Evolutionary conservation across 805 yeast genomes (phyloP).

Genomic region (Candida multigemmis): DNA sequence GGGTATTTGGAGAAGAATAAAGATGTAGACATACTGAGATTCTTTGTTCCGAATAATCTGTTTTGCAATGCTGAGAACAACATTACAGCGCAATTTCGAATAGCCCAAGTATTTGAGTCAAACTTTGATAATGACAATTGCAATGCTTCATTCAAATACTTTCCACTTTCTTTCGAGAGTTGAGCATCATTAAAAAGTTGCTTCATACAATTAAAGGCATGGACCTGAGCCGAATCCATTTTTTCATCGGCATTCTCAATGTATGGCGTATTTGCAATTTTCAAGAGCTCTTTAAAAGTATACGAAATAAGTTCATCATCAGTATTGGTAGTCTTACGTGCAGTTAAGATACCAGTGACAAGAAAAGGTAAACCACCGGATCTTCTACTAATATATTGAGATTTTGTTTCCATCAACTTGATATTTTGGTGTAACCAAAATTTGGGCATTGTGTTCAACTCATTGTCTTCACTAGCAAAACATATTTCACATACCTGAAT

Average conservation of each 20-base stretch:
- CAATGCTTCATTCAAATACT: slow-evolving; percentile 49
- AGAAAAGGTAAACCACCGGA: slow-evolving; percentile 89
- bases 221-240: slow-evolving; percentile 82
- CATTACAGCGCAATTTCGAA: slow-evolving; percentile 91
- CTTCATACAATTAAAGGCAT: slow-evolving; percentile 81
- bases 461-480: slow-evolving; percentile 9
- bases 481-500: slow-evolving; percentile 58
- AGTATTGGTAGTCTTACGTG: slow-evolving; percentile 24
- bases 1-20: slow-evolving; percentile 66
- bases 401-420: slow-evolving; percentile 38
- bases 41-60: slow-evolving; percentile 62
- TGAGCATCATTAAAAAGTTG: slow-evolving; percentile 66
- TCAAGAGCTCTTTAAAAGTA: slow-evolving; percentile 44
- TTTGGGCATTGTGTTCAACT: no score
- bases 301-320: slow-evolving; percentile 23
- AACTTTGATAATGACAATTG: slow-evolving; percentile 55
- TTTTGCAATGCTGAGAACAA: slow-evolving; percentile 78
- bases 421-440: slow-evolving; percentile 57
- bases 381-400: slow-evolving; percentile 74
- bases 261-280: slow-evolving; percentile 46
- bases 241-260: slow-evolving; percentile 37
- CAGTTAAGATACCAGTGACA: slow-evolving; percentile 63
- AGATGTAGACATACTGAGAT: slow-evolving; percentile 44
- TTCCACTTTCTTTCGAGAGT: slow-evolving; percentile 43
- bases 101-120: slow-evolving; percentile 67